phyloP scores from a whole-genome alignment of 176 grass and related monocot species.

The Musa troglodytarum region DNA sequence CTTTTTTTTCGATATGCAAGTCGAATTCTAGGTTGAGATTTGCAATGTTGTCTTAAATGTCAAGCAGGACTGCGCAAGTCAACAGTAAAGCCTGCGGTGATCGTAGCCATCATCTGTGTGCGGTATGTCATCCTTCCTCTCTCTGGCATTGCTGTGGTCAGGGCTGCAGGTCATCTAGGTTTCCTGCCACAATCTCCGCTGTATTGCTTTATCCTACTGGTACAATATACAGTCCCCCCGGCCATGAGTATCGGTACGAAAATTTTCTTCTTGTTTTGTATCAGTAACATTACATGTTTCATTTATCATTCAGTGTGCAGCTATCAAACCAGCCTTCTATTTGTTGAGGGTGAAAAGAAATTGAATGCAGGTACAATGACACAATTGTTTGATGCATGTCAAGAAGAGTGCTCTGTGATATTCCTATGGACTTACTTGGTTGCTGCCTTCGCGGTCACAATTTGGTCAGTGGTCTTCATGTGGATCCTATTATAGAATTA shows the following conservation, averaged over 20 bases:
- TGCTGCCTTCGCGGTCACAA: constrained; percentile 35
- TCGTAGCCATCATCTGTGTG: constrained; percentile 30
- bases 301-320: too few relatives aligned
- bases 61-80: constrained; percentile 25
- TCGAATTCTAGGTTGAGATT: background rate
- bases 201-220: constrained; percentile 44
- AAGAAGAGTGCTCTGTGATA: constrained; percentile 51
- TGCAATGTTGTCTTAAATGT: background rate
- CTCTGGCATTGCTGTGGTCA: constrained; percentile 40
- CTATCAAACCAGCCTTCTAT: too few relatives aligned
- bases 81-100: constrained; percentile 4
- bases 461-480: constrained; percentile 60
- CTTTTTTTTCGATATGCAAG: too few relatives aligned
- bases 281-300: too few relatives aligned
- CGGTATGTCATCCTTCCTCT: constrained; percentile 32
- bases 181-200: constrained; percentile 54
- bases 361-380: constrained; percentile 39
- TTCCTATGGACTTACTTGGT: constrained; percentile 58
- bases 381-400: constrained; percentile 43
- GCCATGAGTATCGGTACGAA: constrained; percentile 45
- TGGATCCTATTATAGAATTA: constrained; percentile 27
- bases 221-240: constrained; percentile 50
- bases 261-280: background rate
- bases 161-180: constrained; percentile 33
- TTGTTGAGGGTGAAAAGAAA: too few relatives aligned